These are phyloP conservation scores for Dendrocalamus sinicus DNA, from an alignment of 176 grass and related monocot species.

Conservation along the genomic window DNA sequence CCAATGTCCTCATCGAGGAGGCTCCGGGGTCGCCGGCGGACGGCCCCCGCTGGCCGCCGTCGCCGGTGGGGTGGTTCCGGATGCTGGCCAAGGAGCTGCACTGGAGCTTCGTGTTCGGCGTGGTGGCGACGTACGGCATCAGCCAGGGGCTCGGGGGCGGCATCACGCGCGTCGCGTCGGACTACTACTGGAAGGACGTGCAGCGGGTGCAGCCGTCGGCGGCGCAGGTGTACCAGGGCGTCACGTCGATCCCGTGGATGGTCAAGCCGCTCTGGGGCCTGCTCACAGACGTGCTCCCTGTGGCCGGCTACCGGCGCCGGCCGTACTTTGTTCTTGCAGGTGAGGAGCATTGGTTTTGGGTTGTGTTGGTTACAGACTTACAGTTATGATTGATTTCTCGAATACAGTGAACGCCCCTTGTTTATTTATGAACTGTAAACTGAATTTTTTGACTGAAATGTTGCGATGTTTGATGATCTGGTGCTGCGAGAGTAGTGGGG, in stretches of 20 bases:
- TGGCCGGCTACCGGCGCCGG: conserved; percentile 76
- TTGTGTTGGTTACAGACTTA: neutral
- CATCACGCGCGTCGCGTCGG: conserved; percentile 68
- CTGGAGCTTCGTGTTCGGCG: conserved; percentile 85
- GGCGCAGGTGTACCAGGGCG: conserved; percentile 90
- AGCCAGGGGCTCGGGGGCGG: conserved; percentile 81
- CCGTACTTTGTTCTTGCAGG: conserved; percentile 90
- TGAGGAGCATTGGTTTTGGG: conserved; percentile 20
- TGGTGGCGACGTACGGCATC: conserved; percentile 66
- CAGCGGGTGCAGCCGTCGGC: conserved; percentile 83
- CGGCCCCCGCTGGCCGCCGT: conserved; percentile 27
- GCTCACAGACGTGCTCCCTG: conserved; percentile 83
- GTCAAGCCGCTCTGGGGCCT: conserved; percentile 90
- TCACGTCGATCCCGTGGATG: conserved; percentile 84
- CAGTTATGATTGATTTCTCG: neutral
- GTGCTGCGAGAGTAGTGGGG: neutral
- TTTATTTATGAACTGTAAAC: neutral
- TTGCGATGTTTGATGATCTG: neutral
- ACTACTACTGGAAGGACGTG: conserved; percentile 99
- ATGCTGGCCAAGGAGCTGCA: conserved; percentile 79
- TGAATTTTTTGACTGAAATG: neutral
- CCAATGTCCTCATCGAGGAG: conserved; percentile 54
- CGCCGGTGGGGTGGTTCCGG: conserved; percentile 69
- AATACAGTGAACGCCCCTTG: neutral
- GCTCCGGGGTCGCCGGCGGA: conserved; percentile 16